Percentiles rank a stretch among this genome's conserved stretches.
Evolutionary conservation across 1,284 basidiomycete genomes (phyloP).

Genomic region (Moesziomyces antarcticus): DNA sequence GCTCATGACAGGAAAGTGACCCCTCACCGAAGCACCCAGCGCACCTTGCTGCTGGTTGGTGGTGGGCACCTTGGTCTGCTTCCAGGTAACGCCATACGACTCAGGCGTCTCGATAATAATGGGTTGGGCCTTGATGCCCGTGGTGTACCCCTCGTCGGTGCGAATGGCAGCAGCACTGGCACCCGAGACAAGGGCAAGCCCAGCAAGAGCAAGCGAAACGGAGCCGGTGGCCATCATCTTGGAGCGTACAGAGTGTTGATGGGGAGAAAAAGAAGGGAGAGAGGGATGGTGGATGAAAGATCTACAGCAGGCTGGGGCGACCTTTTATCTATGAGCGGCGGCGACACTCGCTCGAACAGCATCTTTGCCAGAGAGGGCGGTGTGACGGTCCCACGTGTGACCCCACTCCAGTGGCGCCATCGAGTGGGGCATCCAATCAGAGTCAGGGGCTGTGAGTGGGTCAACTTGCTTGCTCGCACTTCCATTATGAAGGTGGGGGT

Average conservation of each 20-base stretch:
- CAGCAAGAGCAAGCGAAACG: not conserved
- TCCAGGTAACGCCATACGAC: constrained; percentile 7
- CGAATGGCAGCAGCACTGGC: not conserved
- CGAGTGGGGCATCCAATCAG: too few species aligned
- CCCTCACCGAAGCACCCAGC: constrained; percentile 20
- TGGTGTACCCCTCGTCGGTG: not conserved
- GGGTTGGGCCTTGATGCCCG: not conserved
- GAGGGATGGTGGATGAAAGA: too few species aligned
- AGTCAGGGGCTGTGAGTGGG: too few species aligned
- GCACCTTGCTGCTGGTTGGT: constrained; percentile 3
- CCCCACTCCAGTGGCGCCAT: too few species aligned
- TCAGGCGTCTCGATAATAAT: not conserved
- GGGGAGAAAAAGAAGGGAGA: not conserved
- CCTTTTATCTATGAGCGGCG: too few species aligned
- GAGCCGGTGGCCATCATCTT: not conserved
- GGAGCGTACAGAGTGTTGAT: not conserved
- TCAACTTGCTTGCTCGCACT: too few species aligned
- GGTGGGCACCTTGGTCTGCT: constrained; percentile 3
- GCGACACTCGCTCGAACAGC: too few species aligned
- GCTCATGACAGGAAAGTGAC: constrained; percentile 19
- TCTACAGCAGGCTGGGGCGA: too few species aligned
- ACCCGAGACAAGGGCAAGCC: not conserved
- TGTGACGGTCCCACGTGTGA: too few species aligned
- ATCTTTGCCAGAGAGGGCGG: too few species aligned
- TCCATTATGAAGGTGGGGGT: too few species aligned